Conservation (phyloP, 2,329 filamentous ascomycete genomes). For the Trichoderma sp. region DNA sequence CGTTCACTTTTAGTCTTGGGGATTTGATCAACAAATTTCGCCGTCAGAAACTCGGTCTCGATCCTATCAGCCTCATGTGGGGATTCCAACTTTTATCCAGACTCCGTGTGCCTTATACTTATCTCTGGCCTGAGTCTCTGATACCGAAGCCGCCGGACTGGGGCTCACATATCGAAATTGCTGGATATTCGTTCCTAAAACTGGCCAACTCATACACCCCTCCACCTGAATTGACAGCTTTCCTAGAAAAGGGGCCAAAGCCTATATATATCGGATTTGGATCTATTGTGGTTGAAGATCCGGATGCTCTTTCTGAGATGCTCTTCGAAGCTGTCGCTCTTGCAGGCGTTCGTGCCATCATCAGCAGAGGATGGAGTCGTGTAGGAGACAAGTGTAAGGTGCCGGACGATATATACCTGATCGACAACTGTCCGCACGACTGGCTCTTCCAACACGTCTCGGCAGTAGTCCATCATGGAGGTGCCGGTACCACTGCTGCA, state of each 20-base stretch:
- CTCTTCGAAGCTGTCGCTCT: constrained; percentile 58
- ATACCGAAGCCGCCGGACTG: constrained; percentile 66
- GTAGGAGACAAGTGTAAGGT: constrained; percentile 47
- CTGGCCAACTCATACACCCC: constrained; percentile 53
- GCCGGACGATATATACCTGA: constrained; percentile 54
- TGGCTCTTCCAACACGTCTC: constrained; percentile 61
- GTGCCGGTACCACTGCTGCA: constrained; percentile 63
- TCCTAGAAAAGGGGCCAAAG: constrained; percentile 54
- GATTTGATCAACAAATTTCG: constrained; percentile 71
- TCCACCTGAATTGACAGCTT: constrained; percentile 49
- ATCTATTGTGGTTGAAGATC: constrained; percentile 63
- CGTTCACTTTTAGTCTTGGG: constrained; percentile 62
- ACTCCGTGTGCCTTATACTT: constrained; percentile 64
- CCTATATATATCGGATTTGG: constrained; percentile 67
- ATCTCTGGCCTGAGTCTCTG: constrained; percentile 66
- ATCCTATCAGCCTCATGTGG: constrained; percentile 63
- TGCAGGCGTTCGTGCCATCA: constrained; percentile 57
- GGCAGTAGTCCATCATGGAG: constrained; percentile 62
- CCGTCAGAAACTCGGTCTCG: constrained; percentile 57
- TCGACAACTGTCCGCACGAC: constrained; percentile 65
- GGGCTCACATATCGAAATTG: constrained; percentile 56
- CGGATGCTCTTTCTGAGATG: constrained; percentile 53
- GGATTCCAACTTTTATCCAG: constrained; percentile 62
- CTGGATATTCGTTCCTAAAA: constrained; percentile 61
- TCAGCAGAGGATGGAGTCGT: constrained; percentile 64